Evolutionary conservation across 2,329 filamentous ascomycete species (phyloP).

Genomic region (Claviceps lovelessii): DNA sequence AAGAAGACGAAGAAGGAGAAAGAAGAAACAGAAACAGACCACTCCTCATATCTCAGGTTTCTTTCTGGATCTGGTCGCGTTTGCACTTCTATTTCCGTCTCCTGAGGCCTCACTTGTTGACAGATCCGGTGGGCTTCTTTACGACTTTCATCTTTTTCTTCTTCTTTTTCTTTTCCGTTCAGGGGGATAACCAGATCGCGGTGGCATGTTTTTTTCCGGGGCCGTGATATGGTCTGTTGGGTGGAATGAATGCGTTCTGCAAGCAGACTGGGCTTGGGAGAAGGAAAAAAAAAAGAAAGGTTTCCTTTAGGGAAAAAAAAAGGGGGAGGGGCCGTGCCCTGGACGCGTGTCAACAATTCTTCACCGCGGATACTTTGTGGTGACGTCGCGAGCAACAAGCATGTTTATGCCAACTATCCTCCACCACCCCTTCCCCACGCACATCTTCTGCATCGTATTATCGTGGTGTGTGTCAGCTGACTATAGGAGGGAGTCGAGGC

Average conservation of each 20-base stretch:
- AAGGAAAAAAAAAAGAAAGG: too few species aligned
- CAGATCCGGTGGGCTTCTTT: too few species aligned
- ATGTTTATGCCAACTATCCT: background rate
- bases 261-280: background rate
- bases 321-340: background rate
- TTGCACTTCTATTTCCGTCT: too few species aligned
- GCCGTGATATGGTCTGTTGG: background rate
- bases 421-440: background rate
- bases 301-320: too few species aligned
- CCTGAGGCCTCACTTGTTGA: too few species aligned
- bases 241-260: background rate
- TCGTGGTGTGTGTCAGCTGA: background rate
- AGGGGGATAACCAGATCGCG: background rate
- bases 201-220: background rate
- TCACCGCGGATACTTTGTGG: background rate
- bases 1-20: too few species aligned
- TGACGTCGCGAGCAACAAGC: background rate
- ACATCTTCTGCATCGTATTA: background rate
- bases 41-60: too few species aligned
- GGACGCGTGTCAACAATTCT: background rate
- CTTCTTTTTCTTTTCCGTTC: background rate
- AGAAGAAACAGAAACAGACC: too few species aligned
- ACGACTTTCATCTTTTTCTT: background rate
- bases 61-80: too few species aligned
- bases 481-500: conserved; percentile 88